These are phyloP conservation scores for Fraxinus anomala DNA, from an alignment of 257 asterid genomes.

Conservation along the genomic window DNA sequence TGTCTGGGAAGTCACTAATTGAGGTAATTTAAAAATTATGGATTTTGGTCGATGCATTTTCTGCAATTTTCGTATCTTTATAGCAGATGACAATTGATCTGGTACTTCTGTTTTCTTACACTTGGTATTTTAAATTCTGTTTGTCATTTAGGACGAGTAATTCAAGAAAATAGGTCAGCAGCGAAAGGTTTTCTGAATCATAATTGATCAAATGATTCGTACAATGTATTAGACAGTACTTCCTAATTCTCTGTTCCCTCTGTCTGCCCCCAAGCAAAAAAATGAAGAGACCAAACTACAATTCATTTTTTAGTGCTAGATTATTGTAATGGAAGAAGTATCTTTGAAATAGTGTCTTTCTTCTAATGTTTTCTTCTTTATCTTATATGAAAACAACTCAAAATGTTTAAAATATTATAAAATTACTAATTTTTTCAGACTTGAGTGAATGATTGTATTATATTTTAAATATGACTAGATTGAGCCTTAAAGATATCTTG, in stretches of 20 bases:
- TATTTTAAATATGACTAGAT: neutral
- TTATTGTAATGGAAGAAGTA: neutral
- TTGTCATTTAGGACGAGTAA: neutral
- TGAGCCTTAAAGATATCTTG: neutral
- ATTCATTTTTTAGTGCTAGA: neutral
- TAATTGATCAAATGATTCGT: neutral
- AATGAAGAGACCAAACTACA: neutral
- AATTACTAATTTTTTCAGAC: neutral
- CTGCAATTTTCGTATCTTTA: neutral
- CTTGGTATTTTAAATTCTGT: neutral
- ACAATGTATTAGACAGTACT: constrained; percentile 2
- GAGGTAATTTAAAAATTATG: constrained; percentile 44
- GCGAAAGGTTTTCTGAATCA: neutral
- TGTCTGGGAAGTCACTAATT: constrained; percentile 42
- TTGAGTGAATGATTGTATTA: too few relatives aligned
- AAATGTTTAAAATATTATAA: too few relatives aligned
- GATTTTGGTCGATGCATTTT: constrained; percentile 14
- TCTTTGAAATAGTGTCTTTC: neutral
- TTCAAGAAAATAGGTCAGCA: neutral
- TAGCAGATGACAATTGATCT: neutral
- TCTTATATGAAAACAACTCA: neutral
- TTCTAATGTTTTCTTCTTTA: neutral
- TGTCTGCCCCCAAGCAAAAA: neutral
- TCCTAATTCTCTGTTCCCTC: neutral
- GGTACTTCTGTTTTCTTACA: neutral